A percentile compares a stretch with the other conserved stretches of the same genome.
Evolutionary conservation across 2,329 filamentous ascomycete genomes (phyloP).

Genomic region (Calonectria pseudoturangicola): DNA sequence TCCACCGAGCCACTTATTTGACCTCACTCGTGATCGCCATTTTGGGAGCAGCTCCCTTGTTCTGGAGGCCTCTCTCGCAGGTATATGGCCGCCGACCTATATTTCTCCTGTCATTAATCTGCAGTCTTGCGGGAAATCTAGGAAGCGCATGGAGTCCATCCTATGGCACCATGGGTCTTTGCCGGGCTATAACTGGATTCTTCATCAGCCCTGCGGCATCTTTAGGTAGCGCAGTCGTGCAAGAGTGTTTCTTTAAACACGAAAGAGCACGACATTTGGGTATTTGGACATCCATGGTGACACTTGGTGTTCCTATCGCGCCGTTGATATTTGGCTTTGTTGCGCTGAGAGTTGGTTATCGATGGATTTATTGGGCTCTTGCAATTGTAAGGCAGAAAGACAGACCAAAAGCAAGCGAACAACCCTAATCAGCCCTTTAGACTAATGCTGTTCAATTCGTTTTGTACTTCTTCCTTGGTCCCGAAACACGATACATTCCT

Average conservation of each 20-base stretch:
- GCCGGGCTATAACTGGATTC: conserved; percentile 70
- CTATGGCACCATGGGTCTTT: conserved; percentile 69
- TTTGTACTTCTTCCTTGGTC: conserved; percentile 40
- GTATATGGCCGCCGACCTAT: conserved; percentile 72
- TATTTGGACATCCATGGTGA: conserved; percentile 49
- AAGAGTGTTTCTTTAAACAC: conserved; percentile 43
- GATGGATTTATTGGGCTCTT: conserved; percentile 76
- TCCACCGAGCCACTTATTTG: conserved; percentile 71
- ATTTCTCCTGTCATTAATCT: conserved; percentile 68
- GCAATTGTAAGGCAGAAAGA: conserved; percentile 65
- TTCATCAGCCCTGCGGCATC: conserved; percentile 71
- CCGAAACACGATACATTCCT: conserved; percentile 43
- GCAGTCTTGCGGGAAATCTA: conserved; percentile 68
- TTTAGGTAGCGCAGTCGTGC: conserved; percentile 46
- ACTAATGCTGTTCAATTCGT: conserved; percentile 42
- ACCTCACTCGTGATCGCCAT: conserved; percentile 57
- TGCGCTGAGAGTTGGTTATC: conserved; percentile 69
- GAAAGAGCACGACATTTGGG: conserved; percentile 45
- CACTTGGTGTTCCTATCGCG: conserved; percentile 54
- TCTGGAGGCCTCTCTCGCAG: conserved; percentile 74
- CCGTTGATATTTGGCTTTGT: conserved; percentile 66
- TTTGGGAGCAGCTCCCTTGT: conserved; percentile 60
- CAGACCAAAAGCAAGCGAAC: background rate
- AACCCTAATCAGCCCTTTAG: conserved; percentile 7
- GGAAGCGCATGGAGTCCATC: conserved; percentile 69